phyloP scores from a whole-genome alignment of 352 stramenopile species.

The Thalassiosira hispida region DNA sequence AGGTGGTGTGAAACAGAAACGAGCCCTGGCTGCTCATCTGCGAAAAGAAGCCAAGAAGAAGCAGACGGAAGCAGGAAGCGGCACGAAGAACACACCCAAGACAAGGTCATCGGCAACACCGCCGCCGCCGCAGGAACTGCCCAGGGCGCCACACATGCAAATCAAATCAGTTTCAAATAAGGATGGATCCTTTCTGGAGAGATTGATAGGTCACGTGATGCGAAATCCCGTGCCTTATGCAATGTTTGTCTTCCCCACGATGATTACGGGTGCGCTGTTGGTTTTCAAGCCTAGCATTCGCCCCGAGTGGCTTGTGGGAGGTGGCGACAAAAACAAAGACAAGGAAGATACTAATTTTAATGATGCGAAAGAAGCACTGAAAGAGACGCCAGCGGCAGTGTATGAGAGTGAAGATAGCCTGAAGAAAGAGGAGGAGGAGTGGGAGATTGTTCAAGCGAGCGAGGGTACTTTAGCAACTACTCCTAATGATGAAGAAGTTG shows the following conservation, averaged over 20 bases:
- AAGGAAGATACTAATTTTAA: too few species aligned
- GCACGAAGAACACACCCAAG: too few species aligned
- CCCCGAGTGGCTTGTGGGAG: not conserved
- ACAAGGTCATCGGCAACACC: not conserved
- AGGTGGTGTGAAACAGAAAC: too few species aligned
- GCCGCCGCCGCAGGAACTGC: not conserved
- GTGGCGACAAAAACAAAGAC: too few species aligned
- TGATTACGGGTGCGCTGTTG: constrained; percentile 6
- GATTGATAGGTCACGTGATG: not conserved
- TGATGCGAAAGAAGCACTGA: not conserved
- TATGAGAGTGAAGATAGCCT: not conserved
- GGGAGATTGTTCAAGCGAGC: not conserved
- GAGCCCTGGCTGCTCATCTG: too few species aligned
- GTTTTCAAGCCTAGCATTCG: constrained; percentile 4
- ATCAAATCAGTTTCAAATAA: not conserved
- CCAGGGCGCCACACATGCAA: constrained; percentile 14
- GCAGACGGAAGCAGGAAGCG: too few species aligned
- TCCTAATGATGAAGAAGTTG: not conserved
- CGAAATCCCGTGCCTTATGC: constrained; percentile 11
- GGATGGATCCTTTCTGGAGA: not conserved
- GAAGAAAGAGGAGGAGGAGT: not conserved
- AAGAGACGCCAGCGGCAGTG: constrained; percentile 8
- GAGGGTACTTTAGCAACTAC: not conserved
- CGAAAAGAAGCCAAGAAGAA: too few species aligned
- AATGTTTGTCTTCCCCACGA: constrained; percentile 2